Evolutionary conservation across 306 rosid species (phyloP).

Genomic region (Pterocarpus santalinus): DNA sequence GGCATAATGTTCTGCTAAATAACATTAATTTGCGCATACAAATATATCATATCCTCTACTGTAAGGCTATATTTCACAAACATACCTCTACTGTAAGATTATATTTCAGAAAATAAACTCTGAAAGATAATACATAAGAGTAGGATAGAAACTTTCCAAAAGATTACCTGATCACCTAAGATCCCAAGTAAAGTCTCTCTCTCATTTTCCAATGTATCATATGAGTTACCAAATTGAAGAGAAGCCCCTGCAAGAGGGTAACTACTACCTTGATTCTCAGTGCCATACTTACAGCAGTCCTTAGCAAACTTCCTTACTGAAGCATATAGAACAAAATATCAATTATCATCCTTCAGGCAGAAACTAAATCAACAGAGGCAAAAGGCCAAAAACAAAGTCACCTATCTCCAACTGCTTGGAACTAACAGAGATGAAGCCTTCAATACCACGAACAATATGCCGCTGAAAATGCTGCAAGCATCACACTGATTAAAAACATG

Average conservation of each 20-base stretch:
- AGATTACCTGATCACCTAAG: slow-evolving; percentile 79
- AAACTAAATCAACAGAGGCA: slow-evolving; percentile 39
- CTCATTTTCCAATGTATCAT: slow-evolving; percentile 69
- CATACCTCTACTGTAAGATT: not conserved
- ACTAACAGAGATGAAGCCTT: slow-evolving; percentile 72
- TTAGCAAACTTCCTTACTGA: slow-evolving; percentile 81
- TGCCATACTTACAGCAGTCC: slow-evolving; percentile 81
- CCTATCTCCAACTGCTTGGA: slow-evolving; percentile 90
- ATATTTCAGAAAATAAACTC: slow-evolving; percentile 32
- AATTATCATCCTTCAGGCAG: slow-evolving; percentile 39
- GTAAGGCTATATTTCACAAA: no score
- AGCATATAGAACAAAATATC: slow-evolving; percentile 40
- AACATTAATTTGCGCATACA: no score
- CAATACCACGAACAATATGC: slow-evolving; percentile 81
- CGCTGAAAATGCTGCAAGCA: slow-evolving; percentile 84
- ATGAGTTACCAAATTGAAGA: slow-evolving; percentile 68
- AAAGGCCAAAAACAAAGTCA: slow-evolving; percentile 51
- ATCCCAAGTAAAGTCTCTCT: slow-evolving; percentile 69
- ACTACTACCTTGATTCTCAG: slow-evolving; percentile 58
- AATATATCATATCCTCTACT: no score
- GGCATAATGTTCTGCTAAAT: no score
- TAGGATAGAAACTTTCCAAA: slow-evolving; percentile 38
- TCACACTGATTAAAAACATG: slow-evolving; percentile 35
- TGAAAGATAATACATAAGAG: not conserved
- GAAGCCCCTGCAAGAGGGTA: slow-evolving; percentile 70